Evolutionary conservation across 2,329 filamentous ascomycete species (phyloP).

Genomic region (Trichoderma pleuroti): DNA sequence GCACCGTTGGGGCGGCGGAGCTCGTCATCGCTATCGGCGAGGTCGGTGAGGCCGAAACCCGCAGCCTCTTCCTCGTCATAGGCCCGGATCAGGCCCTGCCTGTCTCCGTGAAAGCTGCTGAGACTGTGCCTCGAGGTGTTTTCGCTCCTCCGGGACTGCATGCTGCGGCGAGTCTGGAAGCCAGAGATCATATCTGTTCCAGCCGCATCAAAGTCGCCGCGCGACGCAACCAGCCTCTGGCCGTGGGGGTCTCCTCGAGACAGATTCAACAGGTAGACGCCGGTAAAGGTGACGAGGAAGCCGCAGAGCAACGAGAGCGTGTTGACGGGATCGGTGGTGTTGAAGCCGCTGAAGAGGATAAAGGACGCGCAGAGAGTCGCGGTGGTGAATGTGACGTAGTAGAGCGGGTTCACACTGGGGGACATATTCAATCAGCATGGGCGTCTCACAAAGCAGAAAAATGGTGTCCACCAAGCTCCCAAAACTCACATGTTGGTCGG

Average conservation of each 20-base stretch:
- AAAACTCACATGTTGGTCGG: conserved; percentile 86
- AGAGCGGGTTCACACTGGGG: conserved; percentile 83
- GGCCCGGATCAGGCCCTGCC: conserved; percentile 78
- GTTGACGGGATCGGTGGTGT: conserved; percentile 87
- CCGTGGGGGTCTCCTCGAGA: conserved; percentile 88
- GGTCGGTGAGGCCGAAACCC: conserved; percentile 72
- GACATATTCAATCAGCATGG: conserved; percentile 18
- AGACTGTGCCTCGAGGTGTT: conserved; percentile 61
- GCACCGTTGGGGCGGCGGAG: conserved; percentile 25
- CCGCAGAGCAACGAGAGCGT: conserved; percentile 89
- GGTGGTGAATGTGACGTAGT: conserved; percentile 97
- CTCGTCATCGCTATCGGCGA: conserved; percentile 71
- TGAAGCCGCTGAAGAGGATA: conserved; percentile 93
- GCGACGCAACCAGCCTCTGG: conserved; percentile 59
- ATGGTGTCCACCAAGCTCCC: neutral
- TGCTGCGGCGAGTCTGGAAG: conserved; percentile 84
- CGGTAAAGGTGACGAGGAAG: conserved; percentile 91
- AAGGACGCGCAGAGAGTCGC: conserved; percentile 92
- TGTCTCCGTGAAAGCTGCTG: conserved; percentile 63
- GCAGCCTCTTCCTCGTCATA: conserved; percentile 81
- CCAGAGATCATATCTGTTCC: conserved; percentile 90
- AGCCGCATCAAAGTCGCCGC: conserved; percentile 66
- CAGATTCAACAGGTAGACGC: conserved; percentile 94
- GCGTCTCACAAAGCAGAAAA: neutral
- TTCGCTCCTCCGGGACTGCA: conserved; percentile 80